phyloP scores from a whole-genome alignment of 495 filamentous ascomycete genomes.

The Hypoxylon cercidicola region DNA sequence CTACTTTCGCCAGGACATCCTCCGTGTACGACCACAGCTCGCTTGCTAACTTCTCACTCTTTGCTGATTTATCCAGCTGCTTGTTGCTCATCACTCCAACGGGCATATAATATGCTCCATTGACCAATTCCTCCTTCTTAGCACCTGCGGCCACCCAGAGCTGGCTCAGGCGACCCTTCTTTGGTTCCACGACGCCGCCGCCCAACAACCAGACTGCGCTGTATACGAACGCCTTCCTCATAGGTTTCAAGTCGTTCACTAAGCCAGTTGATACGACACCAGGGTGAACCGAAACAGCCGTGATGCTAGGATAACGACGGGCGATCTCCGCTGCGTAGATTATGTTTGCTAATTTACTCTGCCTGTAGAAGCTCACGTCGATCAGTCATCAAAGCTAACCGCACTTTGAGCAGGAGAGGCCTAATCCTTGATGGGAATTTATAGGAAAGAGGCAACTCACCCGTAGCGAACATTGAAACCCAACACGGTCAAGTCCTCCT shows the following conservation, averaged over 20 bases:
- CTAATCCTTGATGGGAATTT: background rate
- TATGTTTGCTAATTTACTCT: conserved; percentile 62
- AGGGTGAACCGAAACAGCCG: conserved; percentile 70
- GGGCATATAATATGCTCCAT: conserved; percentile 68
- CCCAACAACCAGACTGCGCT: conserved; percentile 31
- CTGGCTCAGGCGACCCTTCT: conserved; percentile 66
- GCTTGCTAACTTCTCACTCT: conserved; percentile 60
- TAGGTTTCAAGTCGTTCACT: conserved; percentile 48
- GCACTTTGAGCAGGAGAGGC: background rate
- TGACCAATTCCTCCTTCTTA: conserved; percentile 36
- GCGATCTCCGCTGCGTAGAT: conserved; percentile 55
- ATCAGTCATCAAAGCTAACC: background rate
- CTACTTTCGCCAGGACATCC: conserved; percentile 52
- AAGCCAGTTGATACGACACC: conserved; percentile 69
- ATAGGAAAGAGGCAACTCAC: conserved; percentile 12
- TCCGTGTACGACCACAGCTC: conserved; percentile 73
- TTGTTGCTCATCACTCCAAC: conserved; percentile 57
- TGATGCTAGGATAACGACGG: conserved; percentile 63
- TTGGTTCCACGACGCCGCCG: conserved; percentile 42
- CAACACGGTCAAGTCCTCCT: conserved; percentile 32
- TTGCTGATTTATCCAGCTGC: conserved; percentile 38
- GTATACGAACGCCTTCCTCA: conserved; percentile 45
- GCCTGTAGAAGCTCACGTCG: conserved; percentile 43
- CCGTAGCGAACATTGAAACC: conserved; percentile 32
- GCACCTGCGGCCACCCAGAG: conserved; percentile 66